Base-by-base conservation (phyloP, 345 rosid genomes). In the Iberis pinnata region DNA sequence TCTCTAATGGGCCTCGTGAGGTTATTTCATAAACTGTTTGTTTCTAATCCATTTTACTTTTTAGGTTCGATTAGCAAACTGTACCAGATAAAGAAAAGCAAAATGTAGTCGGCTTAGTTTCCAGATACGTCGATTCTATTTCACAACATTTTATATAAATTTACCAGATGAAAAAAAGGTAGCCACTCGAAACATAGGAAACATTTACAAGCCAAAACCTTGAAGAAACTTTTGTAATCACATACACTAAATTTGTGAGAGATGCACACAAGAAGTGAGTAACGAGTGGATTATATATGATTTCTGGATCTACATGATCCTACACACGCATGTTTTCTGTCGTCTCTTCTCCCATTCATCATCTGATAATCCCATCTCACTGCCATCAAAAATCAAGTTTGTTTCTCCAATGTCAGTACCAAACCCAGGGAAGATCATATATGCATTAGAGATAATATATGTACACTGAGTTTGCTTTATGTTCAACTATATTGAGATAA, bases 361-460 rank as follows among this genome's bases (percentile, higher is more conserved):
- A 38, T 64, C 69, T 56, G 69, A 64, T 47, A 54, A 27, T 38
- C 69, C 69, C 55, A 56, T 64, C 49, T 64, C 69, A 64, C 69
- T 64, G 50, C 56, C 52, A 62, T 32, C 57, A 13, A 50, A n/a
- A 50, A 31, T 20, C 58, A 49, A 19, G 25, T 49, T 60, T 31
- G 49, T 31, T 49, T 14, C 31, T 49, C 3, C 4, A 7, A 12
- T 3, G 13, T 58, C 29, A 58, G 14, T 58, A 36, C 2, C 36
- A 46, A 10, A 58, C n/a, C n/a, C 4, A n/a, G 18, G 1, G 14
- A 18, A 3, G 41, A n/a, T 42, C 2, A 29, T 31, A 22, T 12
- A 1, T 11, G 43, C 9, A 14, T 33, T 18, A 42, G 18, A 15
- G 8, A 42, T 7, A 8, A 41, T 15, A 17, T 5, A 55, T 41